Conservation (phyloP, 257 asterid species). For the Solanum arcanum region DNA sequence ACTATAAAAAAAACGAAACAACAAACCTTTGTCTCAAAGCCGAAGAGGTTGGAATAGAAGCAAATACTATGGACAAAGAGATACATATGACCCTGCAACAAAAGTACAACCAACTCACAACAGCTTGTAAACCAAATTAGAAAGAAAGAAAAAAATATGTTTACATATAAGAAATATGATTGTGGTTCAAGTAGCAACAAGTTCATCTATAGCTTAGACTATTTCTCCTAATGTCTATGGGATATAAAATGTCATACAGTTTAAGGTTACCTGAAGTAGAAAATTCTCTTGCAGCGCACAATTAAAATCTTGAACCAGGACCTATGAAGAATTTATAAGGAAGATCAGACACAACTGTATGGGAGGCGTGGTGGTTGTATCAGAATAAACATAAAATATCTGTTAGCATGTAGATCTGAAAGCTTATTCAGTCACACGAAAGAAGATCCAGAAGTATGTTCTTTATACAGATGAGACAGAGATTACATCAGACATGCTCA, state of each 20-base stretch:
- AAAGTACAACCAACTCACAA: neutral
- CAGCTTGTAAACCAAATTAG: neutral
- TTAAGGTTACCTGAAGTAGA: constrained; percentile 71
- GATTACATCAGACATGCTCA: neutral
- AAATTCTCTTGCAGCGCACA: constrained; percentile 96
- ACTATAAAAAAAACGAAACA: neutral
- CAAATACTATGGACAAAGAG: constrained; percentile 69
- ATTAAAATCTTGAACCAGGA: constrained; percentile 88
- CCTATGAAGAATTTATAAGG: constrained; percentile 26
- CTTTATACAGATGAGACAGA: neutral
- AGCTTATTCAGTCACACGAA: neutral
- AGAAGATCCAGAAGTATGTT: neutral
- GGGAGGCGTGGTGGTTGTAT: neutral
- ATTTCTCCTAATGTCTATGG: neutral
- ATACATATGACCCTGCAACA: constrained; percentile 96
- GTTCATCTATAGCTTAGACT: neutral
- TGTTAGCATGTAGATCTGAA: neutral
- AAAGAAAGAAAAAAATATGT: neutral
- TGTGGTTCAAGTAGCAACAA: neutral
- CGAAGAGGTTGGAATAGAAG: constrained; percentile 93
- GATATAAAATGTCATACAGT: constrained; percentile 2
- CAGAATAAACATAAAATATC: constrained; percentile 4
- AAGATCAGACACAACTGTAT: neutral
- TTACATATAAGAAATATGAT: neutral
- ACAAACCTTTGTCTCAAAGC: constrained; percentile 94